Conservation (phyloP, 169 alveolate genomes). For the Eimeria falciformis region DNA sequence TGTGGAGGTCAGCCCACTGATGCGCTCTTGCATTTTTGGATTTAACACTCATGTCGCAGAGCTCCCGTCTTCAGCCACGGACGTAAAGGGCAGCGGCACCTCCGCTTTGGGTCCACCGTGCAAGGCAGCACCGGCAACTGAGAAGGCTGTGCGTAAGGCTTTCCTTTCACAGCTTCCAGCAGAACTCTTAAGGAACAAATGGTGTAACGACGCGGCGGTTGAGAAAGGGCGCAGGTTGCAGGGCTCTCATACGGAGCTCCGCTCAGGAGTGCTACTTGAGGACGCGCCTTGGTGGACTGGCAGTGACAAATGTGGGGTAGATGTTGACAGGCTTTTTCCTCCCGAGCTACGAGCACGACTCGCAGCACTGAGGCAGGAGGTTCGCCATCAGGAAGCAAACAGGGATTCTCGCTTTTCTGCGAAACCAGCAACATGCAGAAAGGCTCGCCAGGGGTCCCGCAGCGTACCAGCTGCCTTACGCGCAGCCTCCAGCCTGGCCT, state of each 20-base stretch:
- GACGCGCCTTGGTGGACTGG: conserved; percentile 16
- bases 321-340: conserved; percentile 43
- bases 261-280: conserved; percentile 37
- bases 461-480: not conserved
- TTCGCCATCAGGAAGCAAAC: conserved; percentile 11
- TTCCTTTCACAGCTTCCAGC: conserved; percentile 46
- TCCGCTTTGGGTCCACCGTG: not conserved
- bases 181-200: not conserved
- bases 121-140: conserved; percentile 33
- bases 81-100: conserved; percentile 1
- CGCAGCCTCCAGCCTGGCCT: not conserved
- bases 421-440: not conserved
- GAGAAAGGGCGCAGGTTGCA: conserved; percentile 28
- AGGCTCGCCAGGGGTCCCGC: conserved; percentile 55
- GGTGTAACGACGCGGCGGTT: not conserved
- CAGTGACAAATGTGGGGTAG: not conserved
- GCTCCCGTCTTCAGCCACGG: conserved; percentile 64
- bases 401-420: conserved; percentile 8
- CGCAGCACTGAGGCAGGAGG: conserved; percentile 61
- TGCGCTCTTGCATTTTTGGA: conserved; percentile 69
- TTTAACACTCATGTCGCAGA: conserved; percentile 66
- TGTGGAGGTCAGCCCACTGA: conserved; percentile 70
- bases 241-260: not conserved
- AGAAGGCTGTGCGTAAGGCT: conserved; percentile 49
- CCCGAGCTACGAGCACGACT: conserved; percentile 52